Evolutionary conservation across 306 rosid genomes (phyloP).

Genomic region (Vachellia collinsii): DNA sequence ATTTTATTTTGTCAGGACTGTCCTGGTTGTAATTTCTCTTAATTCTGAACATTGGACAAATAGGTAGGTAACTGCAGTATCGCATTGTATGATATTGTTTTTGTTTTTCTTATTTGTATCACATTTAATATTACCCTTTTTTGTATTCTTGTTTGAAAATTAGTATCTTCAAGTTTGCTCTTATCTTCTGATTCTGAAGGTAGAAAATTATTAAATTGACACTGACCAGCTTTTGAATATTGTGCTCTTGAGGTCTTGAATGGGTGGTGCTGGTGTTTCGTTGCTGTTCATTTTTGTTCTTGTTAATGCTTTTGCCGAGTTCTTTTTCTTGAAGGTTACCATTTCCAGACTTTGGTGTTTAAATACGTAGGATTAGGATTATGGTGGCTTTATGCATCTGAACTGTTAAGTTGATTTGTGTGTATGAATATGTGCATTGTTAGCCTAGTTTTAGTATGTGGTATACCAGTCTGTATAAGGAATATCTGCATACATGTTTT

Average conservation of each 20-base stretch:
- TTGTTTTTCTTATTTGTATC: not conserved
- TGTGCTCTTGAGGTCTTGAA: not conserved
- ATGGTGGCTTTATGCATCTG: not conserved
- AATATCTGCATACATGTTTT: not conserved
- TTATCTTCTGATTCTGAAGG: not conserved
- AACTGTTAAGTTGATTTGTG: not conserved
- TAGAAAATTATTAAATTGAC: not conserved
- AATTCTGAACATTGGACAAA: not conserved
- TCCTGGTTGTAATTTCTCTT: not conserved
- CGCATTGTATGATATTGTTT: not conserved
- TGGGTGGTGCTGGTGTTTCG: not conserved
- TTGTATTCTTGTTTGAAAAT: not conserved
- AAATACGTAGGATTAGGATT: not conserved
- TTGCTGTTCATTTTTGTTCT: not conserved
- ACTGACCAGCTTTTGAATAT: not conserved
- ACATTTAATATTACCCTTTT: not conserved
- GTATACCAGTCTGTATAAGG: too few relatives aligned
- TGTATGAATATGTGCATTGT: not conserved
- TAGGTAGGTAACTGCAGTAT: not conserved
- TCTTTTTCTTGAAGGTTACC: not conserved
- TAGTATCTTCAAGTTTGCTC: not conserved
- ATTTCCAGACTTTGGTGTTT: constrained; percentile 2
- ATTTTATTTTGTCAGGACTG: not conserved
- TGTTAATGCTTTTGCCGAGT: not conserved
- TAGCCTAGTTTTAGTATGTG: not conserved